Percentiles rank a stretch among this genome's conserved stretches.
These are phyloP conservation scores for Aspergillus sp. DNA, from an alignment of 2,329 filamentous ascomycete genomes.

Conservation along the genomic window DNA sequence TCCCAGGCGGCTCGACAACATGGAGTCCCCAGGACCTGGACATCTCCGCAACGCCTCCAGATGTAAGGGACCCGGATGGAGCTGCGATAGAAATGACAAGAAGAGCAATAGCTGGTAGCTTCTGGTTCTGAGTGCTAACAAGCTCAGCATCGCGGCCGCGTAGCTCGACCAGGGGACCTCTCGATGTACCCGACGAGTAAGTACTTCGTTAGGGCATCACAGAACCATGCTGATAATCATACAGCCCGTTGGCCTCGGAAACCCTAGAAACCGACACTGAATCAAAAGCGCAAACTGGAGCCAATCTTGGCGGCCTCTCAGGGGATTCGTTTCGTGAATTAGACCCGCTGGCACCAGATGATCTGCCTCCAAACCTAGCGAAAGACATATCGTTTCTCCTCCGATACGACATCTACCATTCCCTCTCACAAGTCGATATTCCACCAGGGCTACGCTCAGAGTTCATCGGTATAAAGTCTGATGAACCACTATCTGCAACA, in stretches of 20 bases:
- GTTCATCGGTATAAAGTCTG: slow-evolving; percentile 53
- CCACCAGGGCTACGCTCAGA: slow-evolving; percentile 62
- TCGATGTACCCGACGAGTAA: slow-evolving; percentile 65
- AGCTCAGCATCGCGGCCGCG: slow-evolving; percentile 32
- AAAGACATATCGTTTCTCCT: slow-evolving; percentile 77
- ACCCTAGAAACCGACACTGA: slow-evolving; percentile 12
- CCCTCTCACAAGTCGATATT: slow-evolving; percentile 56
- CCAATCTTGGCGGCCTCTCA: slow-evolving; percentile 12
- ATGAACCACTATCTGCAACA: slow-evolving; percentile 44
- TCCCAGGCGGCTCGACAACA: background rate
- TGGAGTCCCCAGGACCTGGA: slow-evolving; percentile 6
- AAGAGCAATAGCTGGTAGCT: no score
- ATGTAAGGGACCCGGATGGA: slow-evolving; percentile 20
- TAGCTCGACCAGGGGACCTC: slow-evolving; percentile 62
- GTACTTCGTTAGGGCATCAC: slow-evolving; percentile 20
- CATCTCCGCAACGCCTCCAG: slow-evolving; percentile 30
- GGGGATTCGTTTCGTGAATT: slow-evolving; percentile 26
- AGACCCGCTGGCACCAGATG: slow-evolving; percentile 26
- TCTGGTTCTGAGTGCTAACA: slow-evolving; percentile 8
- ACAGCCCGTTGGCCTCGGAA: slow-evolving; percentile 20
- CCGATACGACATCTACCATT: slow-evolving; percentile 73
- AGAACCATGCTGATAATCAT: slow-evolving; percentile 9
- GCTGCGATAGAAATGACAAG: background rate
- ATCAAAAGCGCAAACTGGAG: slow-evolving; percentile 4
- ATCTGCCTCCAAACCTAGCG: slow-evolving; percentile 33